phyloP scores from a whole-genome alignment of 805 yeast species.

The Lipomyces yamadae region DNA sequence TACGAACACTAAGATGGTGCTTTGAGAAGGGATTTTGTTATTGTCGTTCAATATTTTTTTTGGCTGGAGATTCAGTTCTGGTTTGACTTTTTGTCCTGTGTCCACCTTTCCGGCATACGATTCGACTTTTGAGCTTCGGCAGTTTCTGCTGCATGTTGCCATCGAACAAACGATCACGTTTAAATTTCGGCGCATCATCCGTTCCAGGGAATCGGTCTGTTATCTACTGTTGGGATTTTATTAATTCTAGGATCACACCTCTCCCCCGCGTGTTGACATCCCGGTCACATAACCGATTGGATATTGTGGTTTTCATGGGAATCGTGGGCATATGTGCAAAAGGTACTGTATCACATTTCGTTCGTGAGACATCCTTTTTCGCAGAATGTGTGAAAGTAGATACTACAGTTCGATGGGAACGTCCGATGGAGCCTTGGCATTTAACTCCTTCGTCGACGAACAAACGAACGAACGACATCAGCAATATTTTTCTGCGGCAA shows the following conservation, averaged over 20 bases:
- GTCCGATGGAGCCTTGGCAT: conserved; percentile 6
- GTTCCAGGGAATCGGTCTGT: not conserved
- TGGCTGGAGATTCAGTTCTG: not conserved
- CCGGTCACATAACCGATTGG: not conserved
- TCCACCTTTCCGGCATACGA: not conserved
- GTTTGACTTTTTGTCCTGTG: conserved; percentile 1
- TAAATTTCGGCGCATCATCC: not conserved
- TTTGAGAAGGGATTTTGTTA: not conserved
- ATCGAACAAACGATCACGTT: not conserved
- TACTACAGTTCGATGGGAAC: conserved; percentile 4
- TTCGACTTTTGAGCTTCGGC: not conserved
- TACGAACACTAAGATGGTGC: not conserved
- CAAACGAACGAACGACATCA: too few relatives aligned
- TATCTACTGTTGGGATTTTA: not conserved
- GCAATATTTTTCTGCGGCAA: not conserved
- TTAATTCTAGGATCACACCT: not conserved
- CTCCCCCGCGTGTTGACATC: not conserved
- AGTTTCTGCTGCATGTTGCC: not conserved
- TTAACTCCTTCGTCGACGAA: not conserved
- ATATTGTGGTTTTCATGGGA: not conserved
- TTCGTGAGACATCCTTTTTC: not conserved
- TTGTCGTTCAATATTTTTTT: not conserved
- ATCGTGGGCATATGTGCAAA: not conserved
- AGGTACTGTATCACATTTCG: conserved; percentile 5
- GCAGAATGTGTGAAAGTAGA: conserved; percentile 1